Base-by-base conservation (phyloP, 1,284 basidiomycete species). In the Malassezia cuniculi region DNA sequence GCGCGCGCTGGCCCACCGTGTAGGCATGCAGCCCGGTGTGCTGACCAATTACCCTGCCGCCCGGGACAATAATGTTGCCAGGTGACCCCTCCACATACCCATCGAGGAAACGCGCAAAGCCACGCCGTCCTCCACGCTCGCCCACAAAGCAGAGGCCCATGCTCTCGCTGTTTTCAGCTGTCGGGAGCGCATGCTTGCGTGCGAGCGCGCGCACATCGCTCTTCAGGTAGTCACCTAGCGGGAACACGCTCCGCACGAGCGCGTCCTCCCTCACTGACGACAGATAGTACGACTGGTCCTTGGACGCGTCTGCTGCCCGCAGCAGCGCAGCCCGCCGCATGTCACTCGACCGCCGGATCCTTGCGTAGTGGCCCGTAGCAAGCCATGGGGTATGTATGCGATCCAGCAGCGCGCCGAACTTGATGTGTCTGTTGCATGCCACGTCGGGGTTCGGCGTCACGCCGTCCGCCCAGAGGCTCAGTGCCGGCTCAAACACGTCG, bases 131-230 rank as follows among this genome's bases (percentile, higher is more conserved):
- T 77, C 68, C 87, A 2, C 62, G 49, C n/a, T 62, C 46, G 18
- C 89, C 90, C 6, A 95, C 80, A 54, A 95, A 95, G 62, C 90
- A 95, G n/a, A 95, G 75, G 0, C 90, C 90, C 81, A 94, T 90
- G 66, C 83, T 87, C 64, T 97, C 90, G 16, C 73, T 74, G 38
- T 85, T 74, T 2, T 76, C 72, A 1, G 85, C 84, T 0, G 82
- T 93, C 2, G 81, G 79, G 8, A 97, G 70, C 0, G 66, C 69
- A 64, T 76, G 76, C 27, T 75, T 66, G 4, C 69, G 68, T 0
- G 90, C 90, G n/a, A 93, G 69, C 41, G 74, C 72, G n/a, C 85
- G 75, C 0, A 94, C 84, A 47, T 81, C 70, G 0, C 70, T 48
- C 67, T 66, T 66, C 27, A 43, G 40, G 19, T 57, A 26, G 8